These are phyloP conservation scores for Colletotrichum incanum DNA, from an alignment of 2,329 filamentous ascomycete species.

Conservation along the genomic window DNA sequence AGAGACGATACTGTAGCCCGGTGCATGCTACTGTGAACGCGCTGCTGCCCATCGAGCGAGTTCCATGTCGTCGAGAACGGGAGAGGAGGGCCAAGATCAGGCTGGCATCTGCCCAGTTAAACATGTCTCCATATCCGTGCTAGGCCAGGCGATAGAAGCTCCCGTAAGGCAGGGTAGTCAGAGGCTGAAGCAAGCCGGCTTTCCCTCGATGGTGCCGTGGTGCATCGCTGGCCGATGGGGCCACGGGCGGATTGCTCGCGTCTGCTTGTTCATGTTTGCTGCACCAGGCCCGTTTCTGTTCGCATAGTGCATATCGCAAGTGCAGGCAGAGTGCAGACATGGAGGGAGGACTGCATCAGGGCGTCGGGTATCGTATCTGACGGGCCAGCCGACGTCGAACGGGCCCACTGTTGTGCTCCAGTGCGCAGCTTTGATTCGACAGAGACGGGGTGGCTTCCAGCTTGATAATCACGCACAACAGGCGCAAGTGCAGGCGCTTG, in stretches of 20 bases:
- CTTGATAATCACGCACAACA: conserved; percentile 36
- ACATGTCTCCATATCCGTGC: neutral
- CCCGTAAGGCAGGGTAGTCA: conserved; percentile 1
- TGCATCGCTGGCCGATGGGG: neutral
- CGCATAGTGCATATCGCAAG: conserved; percentile 23
- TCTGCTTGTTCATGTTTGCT: conserved; percentile 26
- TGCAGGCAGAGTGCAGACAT: conserved; percentile 20
- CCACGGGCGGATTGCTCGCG: conserved; percentile 37
- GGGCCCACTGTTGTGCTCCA: neutral
- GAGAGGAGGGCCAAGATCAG: neutral
- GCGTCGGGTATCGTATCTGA: conserved; percentile 32
- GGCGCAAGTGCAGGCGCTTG: conserved; percentile 6
- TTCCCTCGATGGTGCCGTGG: neutral
- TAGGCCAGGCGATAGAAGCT: neutral
- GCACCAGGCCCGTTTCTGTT: conserved; percentile 36
- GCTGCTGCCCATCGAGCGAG: conserved; percentile 9
- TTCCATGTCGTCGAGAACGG: conserved; percentile 9
- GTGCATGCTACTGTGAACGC: conserved; percentile 19
- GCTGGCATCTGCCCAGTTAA: conserved; percentile 12
- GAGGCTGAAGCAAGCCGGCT: conserved; percentile 9
- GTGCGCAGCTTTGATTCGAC: conserved; percentile 22
- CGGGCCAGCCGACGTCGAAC: conserved; percentile 8
- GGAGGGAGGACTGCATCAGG: conserved; percentile 25
- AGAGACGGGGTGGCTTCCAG: neutral
- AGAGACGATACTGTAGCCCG: neutral